These are phyloP conservation scores for Dioscorea cayenensis DNA, from an alignment of 116 monocot species.

Conservation along the genomic window DNA sequence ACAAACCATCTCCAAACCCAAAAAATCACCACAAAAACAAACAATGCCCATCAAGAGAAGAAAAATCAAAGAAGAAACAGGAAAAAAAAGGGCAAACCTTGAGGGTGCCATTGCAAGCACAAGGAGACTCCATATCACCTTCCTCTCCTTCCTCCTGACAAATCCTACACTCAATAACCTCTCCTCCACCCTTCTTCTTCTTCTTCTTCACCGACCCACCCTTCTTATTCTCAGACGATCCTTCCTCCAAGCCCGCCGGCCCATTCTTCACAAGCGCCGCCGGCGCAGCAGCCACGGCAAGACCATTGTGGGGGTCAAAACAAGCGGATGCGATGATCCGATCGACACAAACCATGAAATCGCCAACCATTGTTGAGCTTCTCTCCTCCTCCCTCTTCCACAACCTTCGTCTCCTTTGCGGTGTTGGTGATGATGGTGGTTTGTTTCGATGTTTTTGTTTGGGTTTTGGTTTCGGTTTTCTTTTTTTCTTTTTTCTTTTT, in stretches of 20 bases:
- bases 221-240: slow-evolving; percentile 15
- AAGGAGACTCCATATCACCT: slow-evolving; percentile 77
- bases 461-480: too few relatives aligned
- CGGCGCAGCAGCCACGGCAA: slow-evolving; percentile 10
- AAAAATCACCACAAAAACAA: too few relatives aligned
- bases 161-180: slow-evolving; percentile 79
- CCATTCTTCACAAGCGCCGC: slow-evolving; percentile 6
- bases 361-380: slow-evolving; percentile 36
- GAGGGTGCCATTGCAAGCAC: slow-evolving; percentile 84
- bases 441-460: too few relatives aligned
- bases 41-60: too few relatives aligned
- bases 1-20: too few relatives aligned
- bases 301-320: slow-evolving; percentile 24
- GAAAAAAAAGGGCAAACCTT: slow-evolving; percentile 37
- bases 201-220: slow-evolving; percentile 9
- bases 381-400: too few relatives aligned
- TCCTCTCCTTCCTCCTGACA: slow-evolving; percentile 94
- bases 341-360: slow-evolving; percentile 77
- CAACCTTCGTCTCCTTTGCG: too few relatives aligned
- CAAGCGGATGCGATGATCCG: slow-evolving; percentile 53
- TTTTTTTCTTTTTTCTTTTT: too few relatives aligned
- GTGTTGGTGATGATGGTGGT: too few relatives aligned
- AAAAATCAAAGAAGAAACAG: neutral
- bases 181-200: slow-evolving; percentile 17
- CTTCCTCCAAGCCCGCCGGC: slow-evolving; percentile 8